Conservation (phyloP, 768 basidiomycete genomes). For the Xerocomus potaroensis region DNA sequence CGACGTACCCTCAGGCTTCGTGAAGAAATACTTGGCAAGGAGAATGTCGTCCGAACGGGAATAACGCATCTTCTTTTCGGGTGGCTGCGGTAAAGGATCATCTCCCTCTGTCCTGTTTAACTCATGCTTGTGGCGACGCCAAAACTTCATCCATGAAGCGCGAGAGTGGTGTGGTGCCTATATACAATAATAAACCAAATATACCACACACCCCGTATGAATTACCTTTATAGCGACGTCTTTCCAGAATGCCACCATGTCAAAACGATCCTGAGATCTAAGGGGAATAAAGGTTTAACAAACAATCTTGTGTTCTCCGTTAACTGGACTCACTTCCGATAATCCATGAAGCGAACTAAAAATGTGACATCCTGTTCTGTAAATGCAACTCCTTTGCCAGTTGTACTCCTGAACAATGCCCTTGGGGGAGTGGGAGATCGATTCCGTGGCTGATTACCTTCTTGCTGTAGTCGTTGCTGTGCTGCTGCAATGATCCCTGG, state of each 20-base stretch:
- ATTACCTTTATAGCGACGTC: constrained; percentile 65
- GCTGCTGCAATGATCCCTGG: constrained; percentile 45
- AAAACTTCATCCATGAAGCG: constrained; percentile 94
- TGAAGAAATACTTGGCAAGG: constrained; percentile 69
- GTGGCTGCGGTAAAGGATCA: constrained; percentile 68
- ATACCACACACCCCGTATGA: constrained; percentile 4
- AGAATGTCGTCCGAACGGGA: constrained; percentile 75
- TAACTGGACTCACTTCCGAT: constrained; percentile 54
- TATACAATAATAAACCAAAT: constrained; percentile 1
- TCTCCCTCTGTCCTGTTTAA: constrained; percentile 61
- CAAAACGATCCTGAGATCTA: constrained; percentile 55
- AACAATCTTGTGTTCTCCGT: background rate
- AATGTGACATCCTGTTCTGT: constrained; percentile 80
- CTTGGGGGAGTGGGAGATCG: constrained; percentile 79
- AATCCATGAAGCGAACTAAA: constrained; percentile 71
- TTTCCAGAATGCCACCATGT: constrained; percentile 80
- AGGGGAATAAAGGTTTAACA: background rate
- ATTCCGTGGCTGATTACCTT: constrained; percentile 40
- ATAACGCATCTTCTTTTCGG: constrained; percentile 87
- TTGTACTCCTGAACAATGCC: constrained; percentile 77
- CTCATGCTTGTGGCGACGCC: constrained; percentile 85
- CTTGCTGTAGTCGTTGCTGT: constrained; percentile 37
- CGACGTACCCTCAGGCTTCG: constrained; percentile 73
- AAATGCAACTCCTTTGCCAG: constrained; percentile 87
- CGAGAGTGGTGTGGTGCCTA: constrained; percentile 88